Conservation (phyloP, 2,329 filamentous ascomycete species). For the Ophiostoma sp. region DNA sequence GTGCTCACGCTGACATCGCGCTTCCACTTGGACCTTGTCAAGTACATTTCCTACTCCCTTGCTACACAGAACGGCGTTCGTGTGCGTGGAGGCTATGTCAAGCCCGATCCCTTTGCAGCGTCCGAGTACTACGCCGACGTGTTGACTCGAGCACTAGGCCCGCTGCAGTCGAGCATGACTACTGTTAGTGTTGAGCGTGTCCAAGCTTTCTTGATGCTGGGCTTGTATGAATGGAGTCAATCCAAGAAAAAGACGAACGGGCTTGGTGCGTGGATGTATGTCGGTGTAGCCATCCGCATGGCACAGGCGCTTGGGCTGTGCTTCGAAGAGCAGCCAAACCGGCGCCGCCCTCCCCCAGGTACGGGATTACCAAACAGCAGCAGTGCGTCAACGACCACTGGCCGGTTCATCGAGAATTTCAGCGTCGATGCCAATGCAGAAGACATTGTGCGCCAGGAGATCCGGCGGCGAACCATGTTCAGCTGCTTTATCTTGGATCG, state of each 20-base stretch:
- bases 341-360: not conserved
- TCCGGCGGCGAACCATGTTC: constrained; percentile 64
- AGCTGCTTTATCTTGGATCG: constrained; percentile 69
- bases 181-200: constrained; percentile 56
- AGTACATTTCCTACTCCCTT: constrained; percentile 43
- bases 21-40: constrained; percentile 57
- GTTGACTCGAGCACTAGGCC: constrained; percentile 48
- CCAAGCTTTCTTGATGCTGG: constrained; percentile 65
- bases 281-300: constrained; percentile 59
- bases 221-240: constrained; percentile 66
- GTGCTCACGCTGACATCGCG: constrained; percentile 64
- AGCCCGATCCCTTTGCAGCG: constrained; percentile 48
- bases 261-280: constrained; percentile 58
- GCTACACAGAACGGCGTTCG: constrained; percentile 31
- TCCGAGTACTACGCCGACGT: constrained; percentile 61
- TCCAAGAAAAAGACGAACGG: constrained; percentile 46
- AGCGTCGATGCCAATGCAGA: constrained; percentile 23
- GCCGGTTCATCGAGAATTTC: not conserved
- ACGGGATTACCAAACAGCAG: not conserved
- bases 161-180: constrained; percentile 43
- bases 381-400: not conserved
- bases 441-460: constrained; percentile 55
- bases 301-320: constrained; percentile 57
- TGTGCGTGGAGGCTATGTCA: constrained; percentile 33
- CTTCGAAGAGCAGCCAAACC: constrained; percentile 43